Evolutionary conservation across 2,329 filamentous ascomycete genomes (phyloP).

Genomic region (Neophaeococcomyces aloes): DNA sequence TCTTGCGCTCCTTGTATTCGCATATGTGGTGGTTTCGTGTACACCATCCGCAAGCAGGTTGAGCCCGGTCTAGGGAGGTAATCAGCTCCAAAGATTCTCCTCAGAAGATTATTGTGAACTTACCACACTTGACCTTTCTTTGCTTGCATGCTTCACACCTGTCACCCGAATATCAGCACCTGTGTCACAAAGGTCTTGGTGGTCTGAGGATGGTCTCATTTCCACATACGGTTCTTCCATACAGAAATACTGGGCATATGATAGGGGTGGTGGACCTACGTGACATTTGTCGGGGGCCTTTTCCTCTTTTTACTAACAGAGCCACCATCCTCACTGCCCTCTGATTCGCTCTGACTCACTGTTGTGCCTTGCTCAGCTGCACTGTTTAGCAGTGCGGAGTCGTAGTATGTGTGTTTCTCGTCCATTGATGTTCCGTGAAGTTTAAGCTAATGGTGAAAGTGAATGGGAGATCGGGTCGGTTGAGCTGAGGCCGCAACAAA

Average conservation of each 20-base stretch:
- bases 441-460: background rate
- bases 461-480: too few species aligned
- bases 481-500: too few species aligned
- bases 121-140: constrained; percentile 37
- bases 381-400: background rate
- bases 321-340: constrained; percentile 36
- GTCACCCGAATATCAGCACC: constrained; percentile 16
- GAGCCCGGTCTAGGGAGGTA: constrained; percentile 35
- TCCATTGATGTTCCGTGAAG: background rate
- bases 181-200: too few species aligned
- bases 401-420: background rate
- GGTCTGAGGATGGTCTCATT: too few species aligned
- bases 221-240: too few species aligned
- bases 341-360: constrained; percentile 10
- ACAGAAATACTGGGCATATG: background rate
- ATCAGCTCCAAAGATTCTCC: background rate
- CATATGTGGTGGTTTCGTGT: constrained; percentile 55
- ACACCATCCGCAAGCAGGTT: constrained; percentile 60
- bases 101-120: constrained; percentile 6
- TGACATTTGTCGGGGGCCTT: constrained; percentile 34
- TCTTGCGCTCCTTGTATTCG: constrained; percentile 61
- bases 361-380: background rate
- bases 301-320: constrained; percentile 45
- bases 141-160: constrained; percentile 27
- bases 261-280: constrained; percentile 11